Evolutionary conservation across 1,284 basidiomycete genomes (phyloP).

Genomic region (Ceratobasidium sp.): DNA sequence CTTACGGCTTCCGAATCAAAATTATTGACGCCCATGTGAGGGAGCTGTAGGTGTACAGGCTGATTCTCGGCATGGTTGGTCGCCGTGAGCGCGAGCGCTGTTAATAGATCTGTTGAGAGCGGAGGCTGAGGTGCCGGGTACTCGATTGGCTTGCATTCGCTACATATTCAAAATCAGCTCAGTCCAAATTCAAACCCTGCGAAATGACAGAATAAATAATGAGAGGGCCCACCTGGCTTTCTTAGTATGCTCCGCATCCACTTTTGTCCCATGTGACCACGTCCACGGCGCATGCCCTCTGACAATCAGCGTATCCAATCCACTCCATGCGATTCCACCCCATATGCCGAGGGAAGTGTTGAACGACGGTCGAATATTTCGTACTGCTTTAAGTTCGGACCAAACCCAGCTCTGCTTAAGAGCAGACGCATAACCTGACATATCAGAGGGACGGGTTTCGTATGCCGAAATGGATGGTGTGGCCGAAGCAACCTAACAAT

Average conservation of each 20-base stretch:
- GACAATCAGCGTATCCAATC: slow-evolving; percentile 86
- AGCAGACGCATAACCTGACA: slow-evolving; percentile 79
- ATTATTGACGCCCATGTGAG: slow-evolving; percentile 56
- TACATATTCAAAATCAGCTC: slow-evolving; percentile 45
- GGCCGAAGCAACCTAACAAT: slow-evolving; percentile 9
- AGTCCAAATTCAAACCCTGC: neutral
- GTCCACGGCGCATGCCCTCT: slow-evolving; percentile 94
- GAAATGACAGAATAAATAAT: neutral
- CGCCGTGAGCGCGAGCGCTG: slow-evolving; percentile 88
- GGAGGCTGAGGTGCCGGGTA: slow-evolving; percentile 93
- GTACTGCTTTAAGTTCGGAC: slow-evolving; percentile 88
- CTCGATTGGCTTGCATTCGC: slow-evolving; percentile 80
- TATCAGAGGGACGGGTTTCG: slow-evolving; percentile 59
- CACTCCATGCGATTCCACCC: slow-evolving; percentile 92
- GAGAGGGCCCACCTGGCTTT: slow-evolving; percentile 61
- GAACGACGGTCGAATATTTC: slow-evolving; percentile 94
- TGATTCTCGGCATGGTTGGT: slow-evolving; percentile 99
- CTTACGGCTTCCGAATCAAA: slow-evolving; percentile 60
- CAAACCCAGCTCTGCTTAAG: slow-evolving; percentile 89
- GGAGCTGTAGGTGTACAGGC: slow-evolving; percentile 86
- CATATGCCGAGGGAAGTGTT: slow-evolving; percentile 84
- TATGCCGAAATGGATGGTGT: slow-evolving; percentile 29
- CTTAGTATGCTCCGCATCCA: slow-evolving; percentile 81
- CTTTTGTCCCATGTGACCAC: slow-evolving; percentile 69
- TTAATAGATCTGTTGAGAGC: slow-evolving; percentile 94